Conservation (phyloP, 1,139 yeast genomes). For the Candida buenavistaensis region DNA sequence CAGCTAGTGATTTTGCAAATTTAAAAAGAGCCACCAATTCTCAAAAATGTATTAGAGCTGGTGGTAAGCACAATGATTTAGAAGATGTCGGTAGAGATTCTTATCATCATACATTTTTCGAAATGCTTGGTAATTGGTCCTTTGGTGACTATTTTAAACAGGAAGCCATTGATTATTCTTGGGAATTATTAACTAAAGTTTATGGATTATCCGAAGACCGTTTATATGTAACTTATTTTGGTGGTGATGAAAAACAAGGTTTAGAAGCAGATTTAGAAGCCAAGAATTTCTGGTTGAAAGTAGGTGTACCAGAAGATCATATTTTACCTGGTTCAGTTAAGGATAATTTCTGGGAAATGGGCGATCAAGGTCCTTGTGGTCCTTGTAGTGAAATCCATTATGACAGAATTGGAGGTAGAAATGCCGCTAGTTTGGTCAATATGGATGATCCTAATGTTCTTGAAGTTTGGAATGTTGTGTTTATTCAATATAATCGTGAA, state of each 20-base stretch:
- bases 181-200: slow-evolving; percentile 86
- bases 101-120: slow-evolving; percentile 97
- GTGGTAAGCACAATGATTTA: slow-evolving; percentile 98
- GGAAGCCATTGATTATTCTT: slow-evolving; percentile 84
- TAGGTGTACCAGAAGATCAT: slow-evolving; percentile 90
- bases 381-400: slow-evolving; percentile 98
- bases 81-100: slow-evolving; percentile 98
- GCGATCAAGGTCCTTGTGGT: slow-evolving; percentile 99
- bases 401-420: slow-evolving; percentile 97
- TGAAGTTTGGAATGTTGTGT: slow-evolving; percentile 97
- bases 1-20: slow-evolving; percentile 79
- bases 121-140: slow-evolving; percentile 99
- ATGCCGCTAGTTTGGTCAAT: slow-evolving; percentile 86
- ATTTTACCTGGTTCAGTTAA: slow-evolving; percentile 86
- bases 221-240: slow-evolving; percentile 92
- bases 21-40: slow-evolving; percentile 91
- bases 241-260: slow-evolving; percentile 84
- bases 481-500: slow-evolving; percentile 95
- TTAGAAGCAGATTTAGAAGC: slow-evolving; percentile 94
- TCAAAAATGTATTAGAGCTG: slow-evolving; percentile 98
- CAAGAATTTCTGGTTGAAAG: slow-evolving; percentile 76
- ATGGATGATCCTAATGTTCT: slow-evolving; percentile 97
- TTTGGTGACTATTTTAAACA: slow-evolving; percentile 97
- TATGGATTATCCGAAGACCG: slow-evolving; percentile 78
- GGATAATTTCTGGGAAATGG: slow-evolving; percentile 99